Percentiles rank a stretch among this genome's conserved stretches.
Conservation (phyloP, 1,139 yeast species). For the Saccharomyces hybrid region DNA sequence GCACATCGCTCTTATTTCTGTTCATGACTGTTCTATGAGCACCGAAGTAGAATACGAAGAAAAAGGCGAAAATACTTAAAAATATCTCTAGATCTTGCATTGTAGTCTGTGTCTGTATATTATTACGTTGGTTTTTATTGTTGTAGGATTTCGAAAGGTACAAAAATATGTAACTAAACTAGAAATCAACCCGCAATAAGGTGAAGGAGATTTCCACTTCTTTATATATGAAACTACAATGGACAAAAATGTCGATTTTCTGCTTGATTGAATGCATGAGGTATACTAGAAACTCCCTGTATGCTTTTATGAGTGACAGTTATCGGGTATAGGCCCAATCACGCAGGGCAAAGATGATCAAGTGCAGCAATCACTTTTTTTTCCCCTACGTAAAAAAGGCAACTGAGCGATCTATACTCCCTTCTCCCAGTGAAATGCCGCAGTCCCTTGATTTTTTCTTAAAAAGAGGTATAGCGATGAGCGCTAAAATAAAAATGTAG, state of each 20-base stretch:
- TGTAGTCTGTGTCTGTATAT: not conserved
- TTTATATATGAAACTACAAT: not conserved
- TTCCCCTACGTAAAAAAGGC: not conserved
- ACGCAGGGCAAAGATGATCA: not conserved
- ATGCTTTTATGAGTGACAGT: not conserved
- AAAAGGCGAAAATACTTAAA: constrained; percentile 10
- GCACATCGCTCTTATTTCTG: constrained; percentile 13
- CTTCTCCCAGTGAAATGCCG: not conserved
- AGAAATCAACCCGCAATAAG: not conserved
- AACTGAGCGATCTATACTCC: not conserved
- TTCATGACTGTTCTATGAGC: constrained; percentile 14
- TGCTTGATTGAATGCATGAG: not conserved
- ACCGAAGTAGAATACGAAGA: constrained; percentile 11
- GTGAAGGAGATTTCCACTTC: not conserved
- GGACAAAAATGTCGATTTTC: not conserved
- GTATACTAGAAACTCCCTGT: not conserved
- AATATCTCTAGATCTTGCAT: constrained; percentile 13
- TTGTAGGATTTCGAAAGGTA: not conserved
- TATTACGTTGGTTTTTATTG: not conserved
- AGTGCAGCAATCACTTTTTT: not conserved
- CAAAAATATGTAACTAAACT: not conserved
- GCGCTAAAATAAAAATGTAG: not conserved
- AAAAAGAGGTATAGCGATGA: not conserved
- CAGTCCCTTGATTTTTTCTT: not conserved
- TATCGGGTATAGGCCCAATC: not conserved